Evolutionary conservation across 2,329 filamentous ascomycete species (phyloP).

Genomic region (Daldinia sp.): DNA sequence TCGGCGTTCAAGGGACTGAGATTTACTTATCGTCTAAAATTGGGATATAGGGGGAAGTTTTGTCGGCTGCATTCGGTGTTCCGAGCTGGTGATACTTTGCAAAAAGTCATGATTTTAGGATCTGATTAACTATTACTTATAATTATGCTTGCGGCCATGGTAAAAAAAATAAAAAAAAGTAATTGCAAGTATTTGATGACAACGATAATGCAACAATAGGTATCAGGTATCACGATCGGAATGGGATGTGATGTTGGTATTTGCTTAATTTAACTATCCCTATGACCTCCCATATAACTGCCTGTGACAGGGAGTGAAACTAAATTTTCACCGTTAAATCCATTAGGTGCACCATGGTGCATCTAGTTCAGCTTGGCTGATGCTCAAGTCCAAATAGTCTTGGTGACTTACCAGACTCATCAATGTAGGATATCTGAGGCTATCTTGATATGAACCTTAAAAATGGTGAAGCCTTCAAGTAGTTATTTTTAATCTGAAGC

Average conservation of each 20-base stretch:
- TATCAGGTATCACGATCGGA: not conserved
- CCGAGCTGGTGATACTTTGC: not conserved
- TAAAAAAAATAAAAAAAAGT: no score
- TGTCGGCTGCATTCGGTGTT: no score
- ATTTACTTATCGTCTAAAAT: not conserved
- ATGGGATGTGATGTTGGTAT: not conserved
- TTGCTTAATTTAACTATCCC: not conserved
- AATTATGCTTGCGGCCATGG: no score
- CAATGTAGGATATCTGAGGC: not conserved
- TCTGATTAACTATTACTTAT: no score
- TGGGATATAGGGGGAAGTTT: no score
- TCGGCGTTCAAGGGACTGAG: not conserved
- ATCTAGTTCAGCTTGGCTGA: not conserved
- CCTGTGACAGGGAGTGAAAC: not conserved
- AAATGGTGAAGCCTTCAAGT: not conserved
- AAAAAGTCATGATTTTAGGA: not conserved
- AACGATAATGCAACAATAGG: no score
- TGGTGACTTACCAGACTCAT: not conserved
- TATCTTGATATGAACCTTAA: not conserved
- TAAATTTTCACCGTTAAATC: not conserved
- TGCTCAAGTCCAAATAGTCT: not conserved
- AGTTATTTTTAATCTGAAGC: not conserved
- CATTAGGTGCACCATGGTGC: not conserved
- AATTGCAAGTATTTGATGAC: not conserved
- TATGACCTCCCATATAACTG: not conserved